Percentiles rank a stretch among this genome's conserved stretches.
Evolutionary conservation across 495 filamentous ascomycete genomes (phyloP).

Genomic region (Neurospora tetraspora): DNA sequence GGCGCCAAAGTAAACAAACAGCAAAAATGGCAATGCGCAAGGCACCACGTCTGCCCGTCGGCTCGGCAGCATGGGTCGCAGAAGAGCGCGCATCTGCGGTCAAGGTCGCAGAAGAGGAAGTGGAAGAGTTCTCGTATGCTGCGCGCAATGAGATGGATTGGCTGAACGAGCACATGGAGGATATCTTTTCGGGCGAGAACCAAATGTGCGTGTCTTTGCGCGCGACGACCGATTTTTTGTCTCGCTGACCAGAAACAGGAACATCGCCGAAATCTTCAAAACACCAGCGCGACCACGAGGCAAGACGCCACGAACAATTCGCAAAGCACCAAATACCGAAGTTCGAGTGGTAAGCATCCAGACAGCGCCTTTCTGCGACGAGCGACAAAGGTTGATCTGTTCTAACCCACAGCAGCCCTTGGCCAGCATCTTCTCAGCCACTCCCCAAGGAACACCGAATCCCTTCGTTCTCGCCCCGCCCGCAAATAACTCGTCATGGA

Average conservation of each 20-base stretch:
- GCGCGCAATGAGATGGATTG: slow-evolving; percentile 88
- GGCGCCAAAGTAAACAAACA: slow-evolving; percentile 3
- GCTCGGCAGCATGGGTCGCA: slow-evolving; percentile 43
- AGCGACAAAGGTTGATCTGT: background rate
- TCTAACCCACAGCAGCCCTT: slow-evolving; percentile 53
- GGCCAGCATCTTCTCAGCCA: slow-evolving; percentile 64
- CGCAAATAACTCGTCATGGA: slow-evolving; percentile 19
- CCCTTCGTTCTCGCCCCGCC: slow-evolving; percentile 30
- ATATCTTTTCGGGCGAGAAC: slow-evolving; percentile 71
- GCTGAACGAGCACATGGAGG: slow-evolving; percentile 94
- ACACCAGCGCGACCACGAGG: slow-evolving; percentile 90
- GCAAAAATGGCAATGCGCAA: slow-evolving; percentile 41
- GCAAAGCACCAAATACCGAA: slow-evolving; percentile 57
- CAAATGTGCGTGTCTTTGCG: slow-evolving; percentile 52
- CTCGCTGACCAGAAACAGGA: slow-evolving; percentile 36
- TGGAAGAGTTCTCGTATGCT: slow-evolving; percentile 81
- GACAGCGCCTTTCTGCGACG: background rate
- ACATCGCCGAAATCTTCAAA: slow-evolving; percentile 88
- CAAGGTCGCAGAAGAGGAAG: slow-evolving; percentile 49
- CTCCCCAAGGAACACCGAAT: slow-evolving; percentile 34
- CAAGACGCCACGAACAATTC: slow-evolving; percentile 77
- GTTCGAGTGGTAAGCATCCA: slow-evolving; percentile 52
- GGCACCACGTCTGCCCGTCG: slow-evolving; percentile 43
- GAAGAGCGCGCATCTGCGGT: slow-evolving; percentile 41
- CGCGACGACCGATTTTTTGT: background rate